Base-by-base conservation (phyloP, 257 asterid species). In the Phtheirospermum japonicum region DNA sequence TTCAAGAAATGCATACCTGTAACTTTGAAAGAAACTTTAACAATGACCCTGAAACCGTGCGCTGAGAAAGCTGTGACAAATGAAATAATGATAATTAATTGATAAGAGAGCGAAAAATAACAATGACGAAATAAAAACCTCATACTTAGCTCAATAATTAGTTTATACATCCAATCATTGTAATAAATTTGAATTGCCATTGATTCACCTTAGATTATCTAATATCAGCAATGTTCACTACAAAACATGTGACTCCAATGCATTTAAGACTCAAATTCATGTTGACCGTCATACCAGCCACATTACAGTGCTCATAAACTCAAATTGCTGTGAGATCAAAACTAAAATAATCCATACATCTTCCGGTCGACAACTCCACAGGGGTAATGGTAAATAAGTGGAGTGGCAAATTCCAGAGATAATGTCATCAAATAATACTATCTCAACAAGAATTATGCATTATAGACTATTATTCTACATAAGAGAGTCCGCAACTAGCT, bases 11-110 rank as follows among this genome's bases (percentile, higher is more conserved):
- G 70, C 67, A 67, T 70, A 93, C 99, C 96, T 89, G 99, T 53
- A 93, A 87, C 89, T 93, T 93, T 18, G 99, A 89, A 58, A 91
- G 96, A 76, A 87, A 87, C 82, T 90, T 93, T 71, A 93, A 71
- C 73, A 93, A 65, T 19, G 99, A 89, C 61, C 95, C 96, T 7
- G 97, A 76, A 59, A 93, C 70, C 18, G 99, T 93, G 70, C 99
- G 95, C 65, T 93, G 99, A 39, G 99, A 89, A 49, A 93, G 94
- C 99, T 93, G 96, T 74, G 67, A 63, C 63, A 57, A 73, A 59
- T 43, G 9, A 50, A 23, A 70, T 13, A 33, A 57, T 26, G 11
- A n/a, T 60, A 46, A 64, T 53, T 16, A 49, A 60, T 20, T 19
- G n/a, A 36, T 14, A 66, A 70, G 26, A 26, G 48, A 40, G 18